These are phyloP conservation scores for Lablab purpureus DNA, from an alignment of 306 rosid species.

Conservation along the genomic window DNA sequence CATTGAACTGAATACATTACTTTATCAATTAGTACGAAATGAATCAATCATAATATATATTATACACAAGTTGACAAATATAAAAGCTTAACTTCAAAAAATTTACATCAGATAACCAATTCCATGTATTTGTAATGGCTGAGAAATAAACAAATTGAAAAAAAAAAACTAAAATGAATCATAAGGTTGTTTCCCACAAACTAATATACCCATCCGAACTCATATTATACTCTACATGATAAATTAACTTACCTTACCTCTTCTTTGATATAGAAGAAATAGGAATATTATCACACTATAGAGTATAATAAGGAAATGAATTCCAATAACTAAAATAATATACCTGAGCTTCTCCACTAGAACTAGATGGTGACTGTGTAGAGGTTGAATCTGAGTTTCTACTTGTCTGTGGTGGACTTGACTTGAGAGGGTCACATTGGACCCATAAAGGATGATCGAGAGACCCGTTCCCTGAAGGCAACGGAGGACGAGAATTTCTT, in stretches of 20 bases:
- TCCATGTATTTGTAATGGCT: neutral
- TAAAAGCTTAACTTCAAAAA: neutral
- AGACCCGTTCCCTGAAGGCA: constrained; percentile 49
- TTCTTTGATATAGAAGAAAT: constrained; percentile 1
- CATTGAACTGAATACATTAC: neutral
- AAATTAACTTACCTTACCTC: constrained; percentile 18
- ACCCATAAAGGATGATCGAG: constrained; percentile 50
- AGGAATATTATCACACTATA: constrained; percentile 5
- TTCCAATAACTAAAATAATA: constrained; percentile 26
- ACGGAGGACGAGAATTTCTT: constrained; percentile 46
- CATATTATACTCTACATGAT: neutral
- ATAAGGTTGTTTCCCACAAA: neutral
- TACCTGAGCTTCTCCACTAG: constrained; percentile 85
- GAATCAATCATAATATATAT: neutral
- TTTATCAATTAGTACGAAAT: constrained; percentile 12
- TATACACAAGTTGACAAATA: neutral
- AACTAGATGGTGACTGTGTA: constrained; percentile 74
- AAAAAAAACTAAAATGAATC: neutral
- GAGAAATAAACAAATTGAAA: constrained; percentile 8
- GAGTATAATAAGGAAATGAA: constrained; percentile 36
- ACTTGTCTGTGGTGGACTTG: constrained; percentile 75
- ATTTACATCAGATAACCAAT: neutral
- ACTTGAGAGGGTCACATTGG: constrained; percentile 57
- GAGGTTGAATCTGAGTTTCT: constrained; percentile 75
- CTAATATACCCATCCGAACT: constrained; percentile 30